phyloP scores from a whole-genome alignment of 1,139 yeast species.

The Scheffersomyces segobiensis region DNA sequence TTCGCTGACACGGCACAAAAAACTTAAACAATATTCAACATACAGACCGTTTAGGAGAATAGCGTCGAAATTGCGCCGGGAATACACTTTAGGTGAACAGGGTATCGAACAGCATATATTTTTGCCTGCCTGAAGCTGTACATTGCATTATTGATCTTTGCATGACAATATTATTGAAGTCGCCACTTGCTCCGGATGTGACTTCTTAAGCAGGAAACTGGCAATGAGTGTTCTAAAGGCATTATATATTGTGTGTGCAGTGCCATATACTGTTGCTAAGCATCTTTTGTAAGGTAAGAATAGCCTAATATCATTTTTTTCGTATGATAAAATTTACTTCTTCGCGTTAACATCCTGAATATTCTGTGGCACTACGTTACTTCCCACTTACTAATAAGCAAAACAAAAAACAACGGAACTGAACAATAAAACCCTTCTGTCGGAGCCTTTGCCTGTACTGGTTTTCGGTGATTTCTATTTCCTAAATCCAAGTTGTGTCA shows the following conservation, averaged over 20 bases:
- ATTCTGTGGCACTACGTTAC: not conserved
- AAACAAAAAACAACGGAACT: too few relatives aligned
- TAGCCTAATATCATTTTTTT: not conserved
- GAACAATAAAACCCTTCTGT: not conserved
- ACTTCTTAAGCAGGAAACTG: not conserved
- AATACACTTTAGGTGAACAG: not conserved
- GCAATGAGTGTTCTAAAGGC: not conserved
- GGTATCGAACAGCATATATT: not conserved
- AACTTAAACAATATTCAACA: not conserved
- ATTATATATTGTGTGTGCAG: not conserved
- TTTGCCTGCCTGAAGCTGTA: not conserved
- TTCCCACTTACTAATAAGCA: not conserved
- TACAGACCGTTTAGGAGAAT: not conserved
- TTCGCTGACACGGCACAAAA: too few relatives aligned
- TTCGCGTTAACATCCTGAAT: not conserved
- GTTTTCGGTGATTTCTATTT: not conserved
- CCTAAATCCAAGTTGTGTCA: not conserved
- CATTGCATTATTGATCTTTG: not conserved
- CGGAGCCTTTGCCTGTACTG: not conserved
- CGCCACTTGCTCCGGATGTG: not conserved
- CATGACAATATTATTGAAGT: constrained; percentile 1
- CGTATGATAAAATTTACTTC: not conserved
- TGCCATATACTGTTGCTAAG: not conserved
- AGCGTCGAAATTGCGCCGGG: not conserved
- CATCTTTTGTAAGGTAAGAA: not conserved